Percentiles rank a stretch among this genome's conserved stretches.
Conservation (phyloP, 352 stramenopile species). For the Pythium brachiatum region DNA sequence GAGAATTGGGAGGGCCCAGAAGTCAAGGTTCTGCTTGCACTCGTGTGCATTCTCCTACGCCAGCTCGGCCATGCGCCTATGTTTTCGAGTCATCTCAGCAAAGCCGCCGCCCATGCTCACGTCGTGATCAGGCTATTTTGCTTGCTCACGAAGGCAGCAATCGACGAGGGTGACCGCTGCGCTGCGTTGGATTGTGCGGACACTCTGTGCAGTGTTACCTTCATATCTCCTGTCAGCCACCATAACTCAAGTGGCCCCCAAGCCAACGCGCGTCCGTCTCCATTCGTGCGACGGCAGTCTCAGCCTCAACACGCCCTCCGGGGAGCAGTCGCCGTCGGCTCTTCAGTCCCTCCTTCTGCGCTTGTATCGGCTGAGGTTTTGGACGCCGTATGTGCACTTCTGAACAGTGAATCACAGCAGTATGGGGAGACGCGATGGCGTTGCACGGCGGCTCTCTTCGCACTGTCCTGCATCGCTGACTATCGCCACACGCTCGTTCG, state of each 20-base stretch:
- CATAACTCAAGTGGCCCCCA: neutral
- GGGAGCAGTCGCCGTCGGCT: conserved; percentile 3
- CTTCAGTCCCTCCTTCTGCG: conserved; percentile 19
- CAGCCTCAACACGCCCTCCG: conserved; percentile 13
- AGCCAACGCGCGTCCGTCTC: conserved; percentile 2
- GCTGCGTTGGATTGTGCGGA: conserved; percentile 66
- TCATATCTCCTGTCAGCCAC: conserved; percentile 15
- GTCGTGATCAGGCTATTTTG: conserved; percentile 52
- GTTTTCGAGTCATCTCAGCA: conserved; percentile 28
- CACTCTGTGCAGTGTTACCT: conserved; percentile 55
- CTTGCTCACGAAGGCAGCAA: conserved; percentile 30
- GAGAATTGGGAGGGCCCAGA: neutral
- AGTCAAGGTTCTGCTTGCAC: conserved; percentile 38
- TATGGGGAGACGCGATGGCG: conserved; percentile 55
- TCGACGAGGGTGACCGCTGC: conserved; percentile 28
- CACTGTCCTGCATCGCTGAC: conserved; percentile 42
- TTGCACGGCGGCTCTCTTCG: conserved; percentile 55
- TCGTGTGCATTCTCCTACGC: conserved; percentile 58
- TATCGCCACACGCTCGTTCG: conserved; percentile 45
- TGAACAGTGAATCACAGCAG: conserved; percentile 16
- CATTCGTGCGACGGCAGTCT: conserved; percentile 24
- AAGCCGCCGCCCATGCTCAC: neutral
- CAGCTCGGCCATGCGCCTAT: conserved; percentile 45
- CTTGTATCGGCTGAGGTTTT: conserved; percentile 41
- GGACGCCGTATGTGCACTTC: conserved; percentile 34